phyloP scores from a whole-genome alignment of 106 monocot genomes.

The Iris macrosiphon region DNA sequence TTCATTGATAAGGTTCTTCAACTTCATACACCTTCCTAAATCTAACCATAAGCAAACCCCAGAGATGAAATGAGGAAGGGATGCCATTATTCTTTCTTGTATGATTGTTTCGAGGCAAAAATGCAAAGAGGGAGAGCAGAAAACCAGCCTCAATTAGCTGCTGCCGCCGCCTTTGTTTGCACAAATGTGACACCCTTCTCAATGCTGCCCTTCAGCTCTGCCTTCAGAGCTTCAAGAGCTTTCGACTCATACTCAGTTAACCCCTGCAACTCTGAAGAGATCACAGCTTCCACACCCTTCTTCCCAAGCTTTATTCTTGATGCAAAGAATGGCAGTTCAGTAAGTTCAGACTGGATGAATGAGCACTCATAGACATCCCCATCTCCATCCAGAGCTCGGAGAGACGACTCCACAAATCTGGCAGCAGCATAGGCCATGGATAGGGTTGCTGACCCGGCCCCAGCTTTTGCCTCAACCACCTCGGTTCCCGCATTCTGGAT shows the following conservation, averaged over 20 bases:
- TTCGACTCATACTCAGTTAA: constrained; percentile 5
- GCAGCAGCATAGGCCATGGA: constrained; percentile 15
- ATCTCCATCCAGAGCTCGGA: constrained; percentile 11
- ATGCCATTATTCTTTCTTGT: neutral
- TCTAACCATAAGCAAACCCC: too few species aligned
- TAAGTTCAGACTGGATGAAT: constrained; percentile 8
- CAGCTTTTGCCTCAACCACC: constrained; percentile 9
- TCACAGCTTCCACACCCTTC: constrained; percentile 11
- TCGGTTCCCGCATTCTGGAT: constrained; percentile 15
- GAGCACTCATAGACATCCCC: constrained; percentile 9
- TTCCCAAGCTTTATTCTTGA: constrained; percentile 8
- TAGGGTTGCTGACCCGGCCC: constrained; percentile 11
- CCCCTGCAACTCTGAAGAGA: constrained; percentile 1
- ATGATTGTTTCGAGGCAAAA: neutral
- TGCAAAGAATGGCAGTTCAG: constrained; percentile 11
- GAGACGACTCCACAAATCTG: constrained; percentile 11
- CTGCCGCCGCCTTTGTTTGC: neutral
- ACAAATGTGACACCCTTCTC: constrained; percentile 9
- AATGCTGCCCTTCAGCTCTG: constrained; percentile 12
- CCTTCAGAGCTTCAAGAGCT: constrained; percentile 7
- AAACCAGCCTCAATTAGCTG: neutral
- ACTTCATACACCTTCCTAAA: too few species aligned
- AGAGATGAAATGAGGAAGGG: too few species aligned
- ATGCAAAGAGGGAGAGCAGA: neutral
- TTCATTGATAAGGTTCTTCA: too few species aligned